A percentile compares a stretch with the other conserved stretches of the same genome.
phyloP scores from a whole-genome alignment of 306 rosid species.

The Vicia faba region DNA sequence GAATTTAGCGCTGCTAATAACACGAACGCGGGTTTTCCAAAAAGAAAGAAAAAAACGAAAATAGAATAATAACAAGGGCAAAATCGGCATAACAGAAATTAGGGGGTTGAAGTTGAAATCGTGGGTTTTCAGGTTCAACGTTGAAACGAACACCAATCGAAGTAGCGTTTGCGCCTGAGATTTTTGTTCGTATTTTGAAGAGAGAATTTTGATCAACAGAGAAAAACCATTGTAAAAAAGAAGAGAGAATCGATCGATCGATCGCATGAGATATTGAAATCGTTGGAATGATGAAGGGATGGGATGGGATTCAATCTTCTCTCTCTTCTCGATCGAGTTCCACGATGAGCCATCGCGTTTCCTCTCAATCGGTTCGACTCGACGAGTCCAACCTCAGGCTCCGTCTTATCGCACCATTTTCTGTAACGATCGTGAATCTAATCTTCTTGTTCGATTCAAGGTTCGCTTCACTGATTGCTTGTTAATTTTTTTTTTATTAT shows the following conservation, averaged over 20 bases:
- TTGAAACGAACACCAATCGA: slow-evolving; percentile 33
- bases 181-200: background rate
- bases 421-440: slow-evolving; percentile 90
- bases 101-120: slow-evolving; percentile 31
- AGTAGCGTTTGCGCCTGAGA: slow-evolving; percentile 28
- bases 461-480: slow-evolving; percentile 37
- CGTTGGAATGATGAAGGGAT: slow-evolving; percentile 65
- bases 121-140: slow-evolving; percentile 31
- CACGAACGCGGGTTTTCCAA: slow-evolving; percentile 22
- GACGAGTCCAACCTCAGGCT: slow-evolving; percentile 93
- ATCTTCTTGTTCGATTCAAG: slow-evolving; percentile 67
- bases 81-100: slow-evolving; percentile 12
- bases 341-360: slow-evolving; percentile 40
- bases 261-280: slow-evolving; percentile 40
- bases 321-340: slow-evolving; percentile 54
- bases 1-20: slow-evolving; percentile 13
- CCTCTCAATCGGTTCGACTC: slow-evolving; percentile 70
- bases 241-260: slow-evolving; percentile 31
- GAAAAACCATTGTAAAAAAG: background rate
- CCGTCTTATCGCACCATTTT: slow-evolving; percentile 82
- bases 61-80: slow-evolving; percentile 13
- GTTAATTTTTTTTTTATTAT: background rate
- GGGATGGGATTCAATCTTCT: slow-evolving; percentile 59
- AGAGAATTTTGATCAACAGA: background rate
- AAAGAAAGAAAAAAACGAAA: background rate